A percentile compares a stretch with the other conserved stretches of the same genome.
Evolutionary conservation across 2,329 filamentous ascomycete genomes (phyloP).

Genomic region (Nemania diffusa): DNA sequence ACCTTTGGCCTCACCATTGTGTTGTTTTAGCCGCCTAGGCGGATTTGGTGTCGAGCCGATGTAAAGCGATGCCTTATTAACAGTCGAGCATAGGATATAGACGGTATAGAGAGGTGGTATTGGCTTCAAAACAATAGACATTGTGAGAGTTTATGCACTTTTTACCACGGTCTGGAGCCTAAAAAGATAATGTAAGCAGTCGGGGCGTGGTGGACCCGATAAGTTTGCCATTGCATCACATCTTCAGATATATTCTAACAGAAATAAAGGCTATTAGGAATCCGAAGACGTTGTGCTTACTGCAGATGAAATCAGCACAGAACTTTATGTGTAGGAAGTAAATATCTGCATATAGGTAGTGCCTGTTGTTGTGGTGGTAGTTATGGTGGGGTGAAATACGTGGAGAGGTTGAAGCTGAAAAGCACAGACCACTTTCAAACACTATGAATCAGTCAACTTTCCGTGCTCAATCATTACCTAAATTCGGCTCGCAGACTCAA

Average conservation of each 20-base stretch:
- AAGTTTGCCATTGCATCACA: conserved; percentile 24
- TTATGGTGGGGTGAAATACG: conserved; percentile 10
- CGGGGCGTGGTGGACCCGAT: neutral
- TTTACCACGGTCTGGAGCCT: neutral
- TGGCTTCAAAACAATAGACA: conserved; percentile 59
- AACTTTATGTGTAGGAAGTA: too few relatives aligned
- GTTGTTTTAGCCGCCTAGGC: conserved; percentile 83
- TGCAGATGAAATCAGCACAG: neutral
- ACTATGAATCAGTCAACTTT: neutral
- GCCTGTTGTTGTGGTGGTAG: neutral
- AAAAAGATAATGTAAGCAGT: conserved; percentile 5
- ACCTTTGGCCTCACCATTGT: conserved; percentile 86
- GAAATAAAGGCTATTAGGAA: neutral
- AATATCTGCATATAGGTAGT: too few relatives aligned
- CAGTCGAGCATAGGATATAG: conserved; percentile 87
- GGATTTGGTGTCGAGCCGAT: conserved; percentile 94
- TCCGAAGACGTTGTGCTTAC: neutral
- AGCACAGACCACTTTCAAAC: conserved; percentile 9
- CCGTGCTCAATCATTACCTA: neutral
- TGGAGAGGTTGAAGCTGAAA: neutral
- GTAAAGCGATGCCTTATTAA: conserved; percentile 78
- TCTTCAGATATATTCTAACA: conserved; percentile 4
- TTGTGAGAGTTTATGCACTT: conserved; percentile 40
- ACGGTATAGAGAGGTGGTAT: conserved; percentile 94
- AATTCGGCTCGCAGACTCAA: neutral